Evolutionary conservation across 2,329 filamentous ascomycete genomes (phyloP), one percentile per base, ranked within the genome.

Genomic region (Penicillium crustosum): DNA sequence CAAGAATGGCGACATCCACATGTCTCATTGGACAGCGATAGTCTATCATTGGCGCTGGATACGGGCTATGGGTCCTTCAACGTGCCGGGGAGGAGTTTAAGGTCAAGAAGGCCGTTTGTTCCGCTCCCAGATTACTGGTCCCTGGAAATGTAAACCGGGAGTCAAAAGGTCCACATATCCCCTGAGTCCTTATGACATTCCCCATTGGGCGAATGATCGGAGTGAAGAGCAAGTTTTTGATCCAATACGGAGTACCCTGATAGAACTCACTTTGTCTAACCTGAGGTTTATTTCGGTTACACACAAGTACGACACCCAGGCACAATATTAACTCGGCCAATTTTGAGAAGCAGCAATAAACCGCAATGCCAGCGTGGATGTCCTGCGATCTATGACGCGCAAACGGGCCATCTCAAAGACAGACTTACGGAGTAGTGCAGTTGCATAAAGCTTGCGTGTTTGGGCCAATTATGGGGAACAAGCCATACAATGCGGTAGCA

Each of bases 281-380:
- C 33, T 48, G 41, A 23, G 25, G 25, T 35, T 25, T 21, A 39
- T 7, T 49, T 55, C 44, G 15, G 62, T 63, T 60, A 61, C 58
- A 61, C 54, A 15, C n/a, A 23, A 54, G 27, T 21, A 21, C 21
- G 5, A 33, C 31, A 21, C 12, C 50, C 33, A 44, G 36, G 12
- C 39, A 38, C 25, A 41, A 49, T 31, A 21, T 47, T 45, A 38
- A 55, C 27, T 21, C 45, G 52, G 31, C 33, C 27, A 49, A 47
- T 49, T 13, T 54, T 39, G 19, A 48, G 38, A 49, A 44, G 31
- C 36, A 42, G 52, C 15, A 44, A 44, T 21, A 27, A 17, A 41
- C 44, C 29, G 42, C 19, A 41, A 35, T 21, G 12, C 13, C 4
- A 19, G 25, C 13, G 21, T 8, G 29, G 17, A 19, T 53, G 3